Percentiles rank a stretch among this genome's conserved stretches.
phyloP scores from a whole-genome alignment of 2,329 filamentous ascomycete species.

The Aspergillus glaucus region DNA sequence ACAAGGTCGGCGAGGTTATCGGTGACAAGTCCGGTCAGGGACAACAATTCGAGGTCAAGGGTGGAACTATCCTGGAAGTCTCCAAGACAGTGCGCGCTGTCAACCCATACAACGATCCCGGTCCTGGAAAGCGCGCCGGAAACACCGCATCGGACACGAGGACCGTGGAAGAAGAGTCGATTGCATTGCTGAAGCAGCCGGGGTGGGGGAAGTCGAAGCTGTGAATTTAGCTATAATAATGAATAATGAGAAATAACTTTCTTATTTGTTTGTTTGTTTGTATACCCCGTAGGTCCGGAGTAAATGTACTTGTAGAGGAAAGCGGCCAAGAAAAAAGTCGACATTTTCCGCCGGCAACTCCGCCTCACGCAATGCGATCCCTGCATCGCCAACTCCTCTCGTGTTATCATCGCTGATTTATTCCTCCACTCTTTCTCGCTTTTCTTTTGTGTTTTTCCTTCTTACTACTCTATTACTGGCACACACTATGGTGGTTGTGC shows the following conservation, averaged over 20 bases:
- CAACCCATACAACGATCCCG: constrained; percentile 47
- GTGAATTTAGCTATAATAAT: constrained; percentile 4
- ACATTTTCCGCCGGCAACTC: constrained; percentile 1
- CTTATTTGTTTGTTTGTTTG: no score
- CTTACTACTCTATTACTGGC: background rate
- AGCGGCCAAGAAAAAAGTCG: background rate
- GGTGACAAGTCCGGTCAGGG: constrained; percentile 26
- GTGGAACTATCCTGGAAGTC: constrained; percentile 52
- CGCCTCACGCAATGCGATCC: background rate
- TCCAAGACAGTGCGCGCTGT: constrained; percentile 49
- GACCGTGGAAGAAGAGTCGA: constrained; percentile 44
- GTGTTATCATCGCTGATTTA: background rate
- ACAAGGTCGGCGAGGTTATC: constrained; percentile 33
- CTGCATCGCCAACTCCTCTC: background rate
- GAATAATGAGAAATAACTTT: constrained; percentile 1
- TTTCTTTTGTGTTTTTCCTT: background rate
- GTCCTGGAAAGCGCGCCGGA: constrained; percentile 43
- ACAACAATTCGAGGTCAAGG: constrained; percentile 32
- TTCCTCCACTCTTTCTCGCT: background rate
- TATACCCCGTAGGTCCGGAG: background rate
- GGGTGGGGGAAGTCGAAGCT: constrained; percentile 44
- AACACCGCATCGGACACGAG: constrained; percentile 40
- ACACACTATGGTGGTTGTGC: constrained; percentile 10
- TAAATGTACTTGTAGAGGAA: background rate
- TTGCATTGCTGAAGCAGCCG: constrained; percentile 40